These are phyloP conservation scores for Conoideocrella luteorostrata DNA, from an alignment of 2,329 filamentous ascomycete species.

Conservation along the genomic window DNA sequence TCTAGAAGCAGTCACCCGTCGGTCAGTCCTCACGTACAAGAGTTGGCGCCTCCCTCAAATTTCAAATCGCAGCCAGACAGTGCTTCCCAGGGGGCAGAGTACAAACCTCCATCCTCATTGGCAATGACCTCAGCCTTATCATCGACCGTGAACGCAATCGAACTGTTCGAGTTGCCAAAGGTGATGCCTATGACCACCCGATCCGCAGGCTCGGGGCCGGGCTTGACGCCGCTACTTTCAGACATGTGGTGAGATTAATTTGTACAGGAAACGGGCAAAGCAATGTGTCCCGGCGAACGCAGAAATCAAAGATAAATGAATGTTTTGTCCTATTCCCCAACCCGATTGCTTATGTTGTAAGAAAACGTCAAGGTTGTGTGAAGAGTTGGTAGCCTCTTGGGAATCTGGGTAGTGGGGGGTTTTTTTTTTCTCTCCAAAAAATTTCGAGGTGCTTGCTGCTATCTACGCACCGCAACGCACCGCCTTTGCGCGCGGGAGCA, in stretches of 20 bases:
- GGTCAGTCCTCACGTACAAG: too few species aligned
- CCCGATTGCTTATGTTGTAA: not conserved
- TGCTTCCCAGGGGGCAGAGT: not conserved
- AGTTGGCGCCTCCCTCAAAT: too few species aligned
- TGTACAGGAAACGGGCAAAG: conserved; percentile 3
- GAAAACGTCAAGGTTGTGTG: too few species aligned
- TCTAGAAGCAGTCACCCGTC: too few species aligned
- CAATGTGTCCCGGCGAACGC: too few species aligned
- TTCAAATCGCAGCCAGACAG: not conserved
- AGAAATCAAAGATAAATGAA: not conserved
- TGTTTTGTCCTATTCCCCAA: not conserved
- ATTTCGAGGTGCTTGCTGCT: conserved; percentile 12
- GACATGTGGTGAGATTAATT: conserved; percentile 30
- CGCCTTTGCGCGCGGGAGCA: too few species aligned
- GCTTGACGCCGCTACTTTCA: conserved; percentile 36
- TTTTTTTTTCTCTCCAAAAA: conserved; percentile 14
- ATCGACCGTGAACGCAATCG: conserved; percentile 87
- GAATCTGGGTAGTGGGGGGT: conserved; percentile 11
- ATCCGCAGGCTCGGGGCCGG: conserved; percentile 47
- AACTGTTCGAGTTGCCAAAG: conserved; percentile 98
- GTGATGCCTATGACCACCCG: conserved; percentile 84
- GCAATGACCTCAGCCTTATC: conserved; percentile 97
- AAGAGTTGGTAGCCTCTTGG: too few species aligned
- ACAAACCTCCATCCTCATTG: conserved; percentile 91
- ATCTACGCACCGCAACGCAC: too few species aligned